phyloP scores from a whole-genome alignment of 768 basidiomycete genomes.

The Leucosporidium yakuticum region DNA sequence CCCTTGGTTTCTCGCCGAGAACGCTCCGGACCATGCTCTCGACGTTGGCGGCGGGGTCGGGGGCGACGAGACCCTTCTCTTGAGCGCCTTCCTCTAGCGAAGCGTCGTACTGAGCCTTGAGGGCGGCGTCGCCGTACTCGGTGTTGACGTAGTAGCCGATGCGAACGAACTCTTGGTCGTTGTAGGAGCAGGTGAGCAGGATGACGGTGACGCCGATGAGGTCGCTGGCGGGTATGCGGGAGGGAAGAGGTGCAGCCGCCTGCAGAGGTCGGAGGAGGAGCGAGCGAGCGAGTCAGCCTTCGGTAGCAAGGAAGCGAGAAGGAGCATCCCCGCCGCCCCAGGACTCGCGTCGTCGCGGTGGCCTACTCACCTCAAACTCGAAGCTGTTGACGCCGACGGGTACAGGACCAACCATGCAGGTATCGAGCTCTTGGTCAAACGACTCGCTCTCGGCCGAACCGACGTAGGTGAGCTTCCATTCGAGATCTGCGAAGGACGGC shows the following conservation, averaged over 20 bases:
- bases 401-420: slow-evolving; percentile 94
- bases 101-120: slow-evolving; percentile 57
- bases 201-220: slow-evolving; percentile 94
- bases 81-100: slow-evolving; percentile 23
- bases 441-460: slow-evolving; percentile 85
- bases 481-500: slow-evolving; percentile 58
- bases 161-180: slow-evolving; percentile 97
- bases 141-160: slow-evolving; percentile 99
- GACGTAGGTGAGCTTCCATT: slow-evolving; percentile 97
- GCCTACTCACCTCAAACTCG: slow-evolving; percentile 61
- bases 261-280: not conserved
- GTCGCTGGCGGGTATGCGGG: slow-evolving; percentile 78
- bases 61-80: slow-evolving; percentile 58
- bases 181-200: slow-evolving; percentile 91
- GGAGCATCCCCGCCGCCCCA: too few relatives aligned
- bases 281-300: not conserved
- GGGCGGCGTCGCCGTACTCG: slow-evolving; percentile 91
- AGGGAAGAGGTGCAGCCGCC: slow-evolving; percentile 72
- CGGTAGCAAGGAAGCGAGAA: not conserved
- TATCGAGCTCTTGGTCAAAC: slow-evolving; percentile 94
- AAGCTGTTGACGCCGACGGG: slow-evolving; percentile 96
- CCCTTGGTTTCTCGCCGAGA: slow-evolving; percentile 82
- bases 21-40: slow-evolving; percentile 73
- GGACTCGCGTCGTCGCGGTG: not conserved
- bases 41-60: slow-evolving; percentile 42